phyloP scores from a whole-genome alignment of 148 eudicot species.

The Silene latifolia region DNA sequence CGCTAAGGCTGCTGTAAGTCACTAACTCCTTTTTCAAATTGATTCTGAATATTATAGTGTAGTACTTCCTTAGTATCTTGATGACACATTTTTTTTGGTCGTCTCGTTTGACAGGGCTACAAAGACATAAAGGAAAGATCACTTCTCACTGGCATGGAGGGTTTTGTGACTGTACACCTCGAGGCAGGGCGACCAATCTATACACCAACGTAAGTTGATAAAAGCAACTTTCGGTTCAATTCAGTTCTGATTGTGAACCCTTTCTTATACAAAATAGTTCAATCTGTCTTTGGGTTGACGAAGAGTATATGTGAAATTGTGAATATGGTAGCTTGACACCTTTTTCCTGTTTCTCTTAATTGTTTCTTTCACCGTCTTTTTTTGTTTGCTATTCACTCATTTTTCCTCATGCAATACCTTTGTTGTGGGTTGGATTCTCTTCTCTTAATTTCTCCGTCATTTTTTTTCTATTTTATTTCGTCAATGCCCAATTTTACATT shows the following conservation, averaged over 20 bases:
- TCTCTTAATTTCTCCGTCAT: too few relatives aligned
- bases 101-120: slow-evolving; percentile 63
- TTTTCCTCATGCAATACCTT: not conserved
- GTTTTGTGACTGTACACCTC: slow-evolving; percentile 61
- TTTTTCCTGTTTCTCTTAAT: too few relatives aligned
- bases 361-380: too few relatives aligned
- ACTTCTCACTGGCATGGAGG: slow-evolving; percentile 80
- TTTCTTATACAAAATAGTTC: not conserved
- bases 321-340: too few relatives aligned
- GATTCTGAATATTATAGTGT: not conserved
- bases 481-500: not conserved
- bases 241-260: not conserved
- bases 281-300: too few relatives aligned
- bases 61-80: too few relatives aligned
- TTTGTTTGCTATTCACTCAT: not conserved
- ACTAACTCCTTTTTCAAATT: not conserved
- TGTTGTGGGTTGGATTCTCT: not conserved
- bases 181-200: slow-evolving; percentile 69
- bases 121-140: slow-evolving; percentile 79
- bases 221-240: not conserved
- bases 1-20: slow-evolving; percentile 79
- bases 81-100: not conserved
- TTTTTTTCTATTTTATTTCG: not conserved
- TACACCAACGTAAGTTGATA: slow-evolving; percentile 68
- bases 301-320: too few relatives aligned